Base-by-base conservation (phyloP, 2,329 filamentous ascomycete species). In the Cladophialophora immunda region DNA sequence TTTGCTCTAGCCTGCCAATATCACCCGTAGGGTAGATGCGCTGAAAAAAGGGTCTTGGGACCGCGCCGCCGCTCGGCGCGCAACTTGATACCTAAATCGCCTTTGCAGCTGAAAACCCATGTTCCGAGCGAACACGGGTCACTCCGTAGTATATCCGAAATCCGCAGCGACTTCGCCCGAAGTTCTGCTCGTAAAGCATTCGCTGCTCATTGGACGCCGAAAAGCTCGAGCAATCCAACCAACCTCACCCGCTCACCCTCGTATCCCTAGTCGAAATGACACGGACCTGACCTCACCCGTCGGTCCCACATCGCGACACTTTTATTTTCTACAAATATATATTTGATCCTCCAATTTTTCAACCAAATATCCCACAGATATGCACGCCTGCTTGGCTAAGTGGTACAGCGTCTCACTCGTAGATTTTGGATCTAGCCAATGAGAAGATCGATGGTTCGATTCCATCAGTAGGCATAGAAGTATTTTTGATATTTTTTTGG, bases 371-470 rank as follows among this genome's bases (percentile, higher is more conserved):
- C 19, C 19, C 22, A 27, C 57, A 59, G 38, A 59, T 15, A 29
- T 13, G 25, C 8, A 4, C n/a, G 38, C 52, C n/a, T 32, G 17
- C 52, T 55, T 55, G 52, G 52, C 52, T 34, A 32, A 55, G 52
- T 55, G 52, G 52, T 55, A 55, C 13, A 22, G 52, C 52, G 52
- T 34, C 27, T 55, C 52, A 55, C 52, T 55, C 52, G 52, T 55
- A 55, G 30, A 29, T n/a, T 34, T 30, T 32, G 3, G 1, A 27
- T 53, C 50, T 27, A 15, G 50, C 47, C 15, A 29, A 72, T 73
- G 71, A 73, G 54, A 71, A 73, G 71, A 71, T 72, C 71, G 64
- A 50, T 57, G 70, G 71, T 73, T 73, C 71, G 67, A 73, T 69
- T 70, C 70, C 68, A 57, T 54, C 64, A 66, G 63, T 59, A 59